These are phyloP conservation scores for Steccherinum ochraceum DNA, from an alignment of 768 basidiomycete genomes.

Conservation along the genomic window DNA sequence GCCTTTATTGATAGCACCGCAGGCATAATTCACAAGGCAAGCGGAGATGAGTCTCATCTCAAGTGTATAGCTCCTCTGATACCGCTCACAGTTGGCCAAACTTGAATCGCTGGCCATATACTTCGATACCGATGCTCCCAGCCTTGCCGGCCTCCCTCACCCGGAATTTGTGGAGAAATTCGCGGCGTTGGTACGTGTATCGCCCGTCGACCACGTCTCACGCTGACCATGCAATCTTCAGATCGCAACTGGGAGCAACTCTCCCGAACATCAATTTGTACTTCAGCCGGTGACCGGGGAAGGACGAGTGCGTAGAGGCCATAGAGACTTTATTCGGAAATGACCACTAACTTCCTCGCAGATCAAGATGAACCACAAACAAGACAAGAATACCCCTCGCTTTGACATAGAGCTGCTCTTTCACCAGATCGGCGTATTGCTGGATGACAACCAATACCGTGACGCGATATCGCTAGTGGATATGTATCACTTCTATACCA, in stretches of 20 bases:
- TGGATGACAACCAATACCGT: slow-evolving; percentile 93
- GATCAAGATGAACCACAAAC: slow-evolving; percentile 79
- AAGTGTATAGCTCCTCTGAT: background rate
- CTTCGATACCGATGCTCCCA: slow-evolving; percentile 88
- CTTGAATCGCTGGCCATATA: slow-evolving; percentile 86
- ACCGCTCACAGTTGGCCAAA: slow-evolving; percentile 69
- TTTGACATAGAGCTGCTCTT: slow-evolving; percentile 86
- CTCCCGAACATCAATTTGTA: slow-evolving; percentile 80
- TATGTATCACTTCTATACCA: slow-evolving; percentile 93
- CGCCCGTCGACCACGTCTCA: no score
- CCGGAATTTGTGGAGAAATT: slow-evolving; percentile 69
- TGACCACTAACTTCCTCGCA: slow-evolving; percentile 22
- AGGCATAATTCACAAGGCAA: slow-evolving; percentile 84
- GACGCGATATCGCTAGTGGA: slow-evolving; percentile 90
- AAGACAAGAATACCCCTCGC: slow-evolving; percentile 68
- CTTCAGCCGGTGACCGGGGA: slow-evolving; percentile 94
- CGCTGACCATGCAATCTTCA: slow-evolving; percentile 14
- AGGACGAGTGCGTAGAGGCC: slow-evolving; percentile 58
- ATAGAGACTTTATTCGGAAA: background rate
- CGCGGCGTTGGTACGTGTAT: slow-evolving; percentile 53
- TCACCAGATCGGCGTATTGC: slow-evolving; percentile 85
- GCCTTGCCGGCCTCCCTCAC: slow-evolving; percentile 62
- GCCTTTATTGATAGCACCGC: slow-evolving; percentile 89
- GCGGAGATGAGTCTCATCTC: no score
- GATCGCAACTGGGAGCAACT: slow-evolving; percentile 45